Base-by-base conservation (phyloP, 2,329 filamentous ascomycete species). In the Calonectria honghensis region DNA sequence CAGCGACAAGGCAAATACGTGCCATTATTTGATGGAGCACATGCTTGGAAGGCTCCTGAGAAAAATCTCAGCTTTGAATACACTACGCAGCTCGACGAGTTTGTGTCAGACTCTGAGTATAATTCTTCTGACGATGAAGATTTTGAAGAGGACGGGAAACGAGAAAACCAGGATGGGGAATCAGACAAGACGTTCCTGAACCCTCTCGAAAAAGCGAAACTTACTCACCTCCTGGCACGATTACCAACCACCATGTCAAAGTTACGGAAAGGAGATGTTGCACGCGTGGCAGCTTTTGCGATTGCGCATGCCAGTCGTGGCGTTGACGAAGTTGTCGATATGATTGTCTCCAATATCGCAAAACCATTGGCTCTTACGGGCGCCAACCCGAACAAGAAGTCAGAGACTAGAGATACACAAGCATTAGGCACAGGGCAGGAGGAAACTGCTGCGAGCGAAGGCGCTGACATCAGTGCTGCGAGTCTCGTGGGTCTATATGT, bases 301-400 rank as follows among this genome's bases (percentile, higher is more conserved):
- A 95, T 98, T 71, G 93, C 93, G 3, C 95, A 98, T 83, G 94
- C 96, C 1, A 95, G 94, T 50, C 90, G 92, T 27, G 97, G 96
- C 20, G 94, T 95, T 16, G 94, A 97, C 77, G 97, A 98, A 86
- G 93, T 98, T 45, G 96, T 98, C n/a, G 91, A 96, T 65, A 91
- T 98, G 85, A 93, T 98, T 48, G 91, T 98, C 0, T 90, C 92
- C 1, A 98, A 99, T 80, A 89, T 98, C 41, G 89, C 94, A 73
- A 91, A 90, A 67, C 97, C 97, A 0, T 92, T 97, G 73, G 90
- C 93, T 7, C 91, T 93, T 77, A 95, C 93, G 1, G 90, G 90
- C 9, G 94, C 94, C 31, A 96, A 95, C 74, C 91, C 92, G 0
- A 87, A 90, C 10, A 85, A 86, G 77, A 86, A 83, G 24, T 84